These are phyloP conservation scores for Tetramitus jugosus DNA, from an alignment of 208 protist species.

Conservation along the genomic window DNA sequence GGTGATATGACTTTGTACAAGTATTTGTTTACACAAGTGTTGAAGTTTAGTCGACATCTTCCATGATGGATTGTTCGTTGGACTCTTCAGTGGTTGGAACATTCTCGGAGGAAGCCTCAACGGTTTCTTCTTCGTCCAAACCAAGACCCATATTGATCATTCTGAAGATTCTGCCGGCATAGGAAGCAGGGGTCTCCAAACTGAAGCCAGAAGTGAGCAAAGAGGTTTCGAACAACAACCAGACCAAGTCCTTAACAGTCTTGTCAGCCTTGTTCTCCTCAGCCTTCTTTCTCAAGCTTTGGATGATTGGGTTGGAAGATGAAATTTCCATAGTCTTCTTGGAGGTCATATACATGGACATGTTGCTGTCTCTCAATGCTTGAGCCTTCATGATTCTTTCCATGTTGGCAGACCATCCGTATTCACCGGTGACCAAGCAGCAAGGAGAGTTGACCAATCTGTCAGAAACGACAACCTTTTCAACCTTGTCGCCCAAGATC, in stretches of 20 bases:
- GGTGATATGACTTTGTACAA: too few relatives aligned
- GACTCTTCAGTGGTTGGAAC: constrained; percentile 53
- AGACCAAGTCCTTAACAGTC: constrained; percentile 94
- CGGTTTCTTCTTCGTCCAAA: constrained; percentile 59
- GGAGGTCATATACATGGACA: constrained; percentile 68
- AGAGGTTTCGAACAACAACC: constrained; percentile 94
- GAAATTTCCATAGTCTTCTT: constrained; percentile 99
- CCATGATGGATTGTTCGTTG: constrained; percentile 68
- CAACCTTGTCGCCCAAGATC: constrained; percentile 96
- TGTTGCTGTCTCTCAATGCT: constrained; percentile 85
- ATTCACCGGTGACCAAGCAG: constrained; percentile 94
- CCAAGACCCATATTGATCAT: constrained; percentile 96
- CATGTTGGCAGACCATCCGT: constrained; percentile 98
- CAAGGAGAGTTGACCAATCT: constrained; percentile 90
- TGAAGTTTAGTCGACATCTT: constrained; percentile 88
- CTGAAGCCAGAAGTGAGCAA: constrained; percentile 94
- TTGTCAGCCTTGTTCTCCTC: constrained; percentile 84
- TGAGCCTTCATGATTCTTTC: constrained; percentile 99
- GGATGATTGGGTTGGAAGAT: constrained; percentile 89
- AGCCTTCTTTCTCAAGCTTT: constrained; percentile 76
- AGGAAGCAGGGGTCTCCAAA: constrained; percentile 89
- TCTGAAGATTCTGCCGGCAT: constrained; percentile 88
- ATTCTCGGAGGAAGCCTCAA: constrained; percentile 41
- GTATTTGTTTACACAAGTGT: too few relatives aligned
- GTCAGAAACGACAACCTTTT: constrained; percentile 93